phyloP scores from a whole-genome alignment of 257 asterid genomes.

The Nicotiana benthamiana region DNA sequence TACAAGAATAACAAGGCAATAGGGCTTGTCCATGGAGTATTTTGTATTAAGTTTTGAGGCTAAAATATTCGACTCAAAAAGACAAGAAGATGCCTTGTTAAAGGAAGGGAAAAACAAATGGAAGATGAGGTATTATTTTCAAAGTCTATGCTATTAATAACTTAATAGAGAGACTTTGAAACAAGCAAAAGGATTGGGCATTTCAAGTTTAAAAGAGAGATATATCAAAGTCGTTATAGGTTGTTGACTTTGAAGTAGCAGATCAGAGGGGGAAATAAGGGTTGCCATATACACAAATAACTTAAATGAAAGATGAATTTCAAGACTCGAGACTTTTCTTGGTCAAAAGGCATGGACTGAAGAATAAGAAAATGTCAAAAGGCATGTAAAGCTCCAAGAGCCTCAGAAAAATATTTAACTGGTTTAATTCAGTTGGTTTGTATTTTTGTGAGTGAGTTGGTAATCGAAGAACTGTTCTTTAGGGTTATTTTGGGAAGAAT shows the following conservation, averaged over 20 bases:
- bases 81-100: neutral
- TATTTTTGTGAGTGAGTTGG: neutral
- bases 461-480: neutral
- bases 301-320: neutral
- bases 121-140: neutral
- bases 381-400: neutral
- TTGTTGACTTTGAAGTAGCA: neutral
- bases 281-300: neutral
- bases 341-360: no score
- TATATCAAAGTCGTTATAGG: neutral
- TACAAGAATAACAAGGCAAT: slow-evolving; percentile 6
- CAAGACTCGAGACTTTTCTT: no score
- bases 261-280: neutral
- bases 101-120: neutral
- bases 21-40: slow-evolving; percentile 17
- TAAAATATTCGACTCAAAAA: neutral
- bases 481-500: neutral
- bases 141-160: neutral
- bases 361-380: no score
- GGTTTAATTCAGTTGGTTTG: neutral
- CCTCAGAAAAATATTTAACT: neutral
- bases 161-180: neutral
- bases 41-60: neutral
- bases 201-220: neutral
- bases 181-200: neutral